Conservation (phyloP, 116 monocot species). For the Posidonia oceanica region DNA sequence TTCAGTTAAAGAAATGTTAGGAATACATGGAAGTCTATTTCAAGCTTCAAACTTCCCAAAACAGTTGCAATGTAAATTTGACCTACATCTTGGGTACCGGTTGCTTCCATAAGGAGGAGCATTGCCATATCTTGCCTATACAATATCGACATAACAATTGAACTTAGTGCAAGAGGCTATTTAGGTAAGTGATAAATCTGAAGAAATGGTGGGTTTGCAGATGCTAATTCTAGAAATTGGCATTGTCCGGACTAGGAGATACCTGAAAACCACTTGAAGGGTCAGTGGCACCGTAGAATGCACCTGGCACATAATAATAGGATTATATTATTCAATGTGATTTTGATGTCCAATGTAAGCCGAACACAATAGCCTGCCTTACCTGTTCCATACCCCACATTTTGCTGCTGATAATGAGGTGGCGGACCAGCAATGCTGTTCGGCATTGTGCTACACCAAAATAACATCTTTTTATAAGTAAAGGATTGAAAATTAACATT, state of each 20-base stretch:
- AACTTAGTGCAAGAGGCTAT: neutral
- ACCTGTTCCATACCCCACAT: neutral
- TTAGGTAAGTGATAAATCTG: too few species aligned
- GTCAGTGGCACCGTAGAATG: neutral
- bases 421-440: neutral
- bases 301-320: neutral
- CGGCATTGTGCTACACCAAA: neutral
- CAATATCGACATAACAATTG: neutral
- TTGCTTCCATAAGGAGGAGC: neutral
- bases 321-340: neutral
- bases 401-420: neutral
- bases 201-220: too few species aligned
- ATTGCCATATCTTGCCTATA: neutral
- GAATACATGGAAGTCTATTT: too few species aligned
- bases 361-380: neutral
- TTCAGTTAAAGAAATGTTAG: too few species aligned
- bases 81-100: slow-evolving; percentile 3
- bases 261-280: slow-evolving; percentile 4
- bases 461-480: neutral
- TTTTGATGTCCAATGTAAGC: neutral
- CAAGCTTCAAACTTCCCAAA: too few species aligned
- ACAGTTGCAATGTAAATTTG: neutral
- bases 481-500: neutral
- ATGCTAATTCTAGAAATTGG: neutral
- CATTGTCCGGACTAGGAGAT: neutral